A percentile compares a stretch with the other conserved stretches of the same genome.
Conservation (phyloP, 179 eudicot genomes). For the Actinidia arguta region DNA sequence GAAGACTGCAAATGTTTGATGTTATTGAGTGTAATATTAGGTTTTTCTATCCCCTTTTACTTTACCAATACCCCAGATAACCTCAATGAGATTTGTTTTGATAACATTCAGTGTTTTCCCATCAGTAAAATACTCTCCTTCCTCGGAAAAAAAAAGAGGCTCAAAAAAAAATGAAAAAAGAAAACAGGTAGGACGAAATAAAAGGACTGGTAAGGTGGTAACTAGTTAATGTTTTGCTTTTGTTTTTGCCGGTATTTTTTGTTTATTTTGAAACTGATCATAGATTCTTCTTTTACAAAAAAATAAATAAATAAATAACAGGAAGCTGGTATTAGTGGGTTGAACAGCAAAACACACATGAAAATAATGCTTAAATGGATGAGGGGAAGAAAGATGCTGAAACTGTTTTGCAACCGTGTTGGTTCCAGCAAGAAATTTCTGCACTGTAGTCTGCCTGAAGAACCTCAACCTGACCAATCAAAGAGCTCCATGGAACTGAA, state of each 20-base stretch:
- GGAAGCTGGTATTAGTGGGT: slow-evolving; percentile 70
- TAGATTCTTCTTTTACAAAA: background rate
- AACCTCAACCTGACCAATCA: slow-evolving; percentile 35
- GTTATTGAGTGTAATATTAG: background rate
- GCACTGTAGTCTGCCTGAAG: slow-evolving; percentile 70
- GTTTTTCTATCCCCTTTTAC: background rate
- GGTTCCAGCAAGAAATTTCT: slow-evolving; percentile 72
- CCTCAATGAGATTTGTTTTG: background rate
- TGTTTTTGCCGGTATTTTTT: background rate
- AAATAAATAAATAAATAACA: slow-evolving; percentile 10
- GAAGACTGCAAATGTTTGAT: too few species aligned
- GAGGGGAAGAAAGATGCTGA: slow-evolving; percentile 70
- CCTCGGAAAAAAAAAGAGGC: background rate
- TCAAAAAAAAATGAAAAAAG: too few species aligned
- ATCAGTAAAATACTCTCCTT: background rate
- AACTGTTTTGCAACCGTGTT: slow-evolving; percentile 58
- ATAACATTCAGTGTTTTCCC: background rate
- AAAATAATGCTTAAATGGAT: slow-evolving; percentile 82
- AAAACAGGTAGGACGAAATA: background rate
- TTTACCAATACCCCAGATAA: too few species aligned
- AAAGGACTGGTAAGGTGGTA: background rate
- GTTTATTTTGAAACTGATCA: background rate
- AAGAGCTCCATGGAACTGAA: slow-evolving; percentile 27
- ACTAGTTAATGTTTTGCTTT: background rate
- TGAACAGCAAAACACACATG: slow-evolving; percentile 78